Base-by-base conservation (phyloP, 108 stramenopile species). In the Pseudonitzschia pungens region DNA sequence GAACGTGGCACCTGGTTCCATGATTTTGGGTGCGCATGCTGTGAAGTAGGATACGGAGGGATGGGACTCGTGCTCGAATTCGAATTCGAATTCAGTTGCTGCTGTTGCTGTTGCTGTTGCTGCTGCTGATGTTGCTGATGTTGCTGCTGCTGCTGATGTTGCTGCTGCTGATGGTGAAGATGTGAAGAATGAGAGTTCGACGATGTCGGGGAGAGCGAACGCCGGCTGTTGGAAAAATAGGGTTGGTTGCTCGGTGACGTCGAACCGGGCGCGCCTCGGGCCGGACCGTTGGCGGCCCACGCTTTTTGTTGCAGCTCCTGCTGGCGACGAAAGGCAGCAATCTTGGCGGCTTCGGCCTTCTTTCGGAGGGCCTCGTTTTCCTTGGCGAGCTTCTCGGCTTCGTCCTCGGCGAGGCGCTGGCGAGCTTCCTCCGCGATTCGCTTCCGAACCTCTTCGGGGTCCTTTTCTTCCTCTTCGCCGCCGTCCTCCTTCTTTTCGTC, bases 131-230 rank as follows among this genome's bases (percentile, higher is more conserved):
- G n/a, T n/a, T n/a, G n/a, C n/a, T n/a, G n/a, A 11, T 43, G 84
- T 51, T 78, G 84, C 8, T 72, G 72, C 21, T 68, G 73, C 27
- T 67, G 74, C 20, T 79, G 73, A 56, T 80, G 72, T 45, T 80
- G 86, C 15, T 57, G 18, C 40, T 14, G 45, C 10, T 14, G 16
- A n/a, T n/a, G n/a, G n/a, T n/a, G n/a, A n/a, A n/a, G n/a, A n/a
- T n/a, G n/a, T 2, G 36, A 6, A 36, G 36, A 7, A 24, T 54
- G 21, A 4, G 4, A 2, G 24, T 54, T 2, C 53, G 7, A 54
- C 24, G 53, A 24, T 4, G 21, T 31, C 57, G 57, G 31, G 10
- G 29, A 28, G 29, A 31, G 57, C 18, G 57, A 31, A 1, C 31
- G 57, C 18, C 24, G 57, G 20, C 57, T 31, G 12, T 24, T 28